Conservation (phyloP, 257 asterid species). For the Fraxinus pennsylvanica region DNA sequence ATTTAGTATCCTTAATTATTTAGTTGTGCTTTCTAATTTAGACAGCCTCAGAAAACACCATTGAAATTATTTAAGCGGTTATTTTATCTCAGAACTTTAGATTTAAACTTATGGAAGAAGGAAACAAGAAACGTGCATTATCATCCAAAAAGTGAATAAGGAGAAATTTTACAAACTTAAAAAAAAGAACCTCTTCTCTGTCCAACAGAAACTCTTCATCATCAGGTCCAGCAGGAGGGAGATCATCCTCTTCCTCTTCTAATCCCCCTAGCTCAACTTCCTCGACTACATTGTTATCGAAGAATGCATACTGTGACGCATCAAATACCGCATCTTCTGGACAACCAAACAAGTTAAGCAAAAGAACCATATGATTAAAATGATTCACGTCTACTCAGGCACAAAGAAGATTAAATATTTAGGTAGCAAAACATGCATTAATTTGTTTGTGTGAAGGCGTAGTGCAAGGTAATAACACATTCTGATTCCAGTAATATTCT, state of each 20-base stretch:
- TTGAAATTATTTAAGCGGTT: background rate
- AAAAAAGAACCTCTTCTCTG: constrained; percentile 69
- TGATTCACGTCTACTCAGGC: constrained; percentile 14
- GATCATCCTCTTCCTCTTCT: constrained; percentile 78
- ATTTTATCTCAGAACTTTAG: background rate
- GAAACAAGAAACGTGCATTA: background rate
- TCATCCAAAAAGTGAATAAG: background rate
- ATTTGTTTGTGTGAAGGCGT: background rate
- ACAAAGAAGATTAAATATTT: background rate
- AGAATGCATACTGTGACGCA: constrained; percentile 97
- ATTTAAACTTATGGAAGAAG: background rate
- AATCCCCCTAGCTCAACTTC: constrained; percentile 96
- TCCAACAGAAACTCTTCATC: constrained; percentile 65
- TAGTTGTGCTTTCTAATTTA: background rate
- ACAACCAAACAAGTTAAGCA: constrained; percentile 7
- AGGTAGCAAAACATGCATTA: background rate
- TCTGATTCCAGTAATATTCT: background rate
- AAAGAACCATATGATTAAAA: background rate
- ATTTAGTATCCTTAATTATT: background rate
- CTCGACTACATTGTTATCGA: constrained; percentile 77
- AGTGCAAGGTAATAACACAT: background rate
- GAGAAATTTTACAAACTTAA: background rate
- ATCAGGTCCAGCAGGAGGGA: constrained; percentile 52
- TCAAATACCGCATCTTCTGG: constrained; percentile 67
- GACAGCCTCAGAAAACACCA: background rate